phyloP scores from a whole-genome alignment of 306 rosid species.

The Betula pendula region DNA sequence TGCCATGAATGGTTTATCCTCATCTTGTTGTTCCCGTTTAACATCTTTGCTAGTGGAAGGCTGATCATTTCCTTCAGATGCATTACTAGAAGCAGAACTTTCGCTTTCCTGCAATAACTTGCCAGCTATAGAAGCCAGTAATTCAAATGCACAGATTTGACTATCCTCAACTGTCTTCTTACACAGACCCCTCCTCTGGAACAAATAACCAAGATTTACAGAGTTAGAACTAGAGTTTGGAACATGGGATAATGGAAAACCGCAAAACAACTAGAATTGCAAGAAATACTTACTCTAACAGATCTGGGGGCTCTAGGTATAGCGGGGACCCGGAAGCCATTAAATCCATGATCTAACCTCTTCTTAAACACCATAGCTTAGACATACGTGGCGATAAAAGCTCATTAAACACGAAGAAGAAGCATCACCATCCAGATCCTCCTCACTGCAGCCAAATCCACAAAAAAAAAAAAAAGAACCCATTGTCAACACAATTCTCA shows the following conservation, averaged over 20 bases:
- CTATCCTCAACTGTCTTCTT: constrained; percentile 53
- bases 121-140: constrained; percentile 89
- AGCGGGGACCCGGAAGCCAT: constrained; percentile 65
- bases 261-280: constrained; percentile 12
- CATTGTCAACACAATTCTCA: constrained; percentile 26
- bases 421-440: constrained; percentile 32
- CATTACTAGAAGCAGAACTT: constrained; percentile 79
- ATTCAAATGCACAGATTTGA: constrained; percentile 68
- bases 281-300: constrained; percentile 63
- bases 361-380: constrained; percentile 85
- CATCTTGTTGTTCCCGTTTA: constrained; percentile 44
- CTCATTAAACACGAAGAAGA: constrained; percentile 50
- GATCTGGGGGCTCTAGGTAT: constrained; percentile 86
- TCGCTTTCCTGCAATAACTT: constrained; percentile 82
- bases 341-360: constrained; percentile 56
- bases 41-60: constrained; percentile 39
- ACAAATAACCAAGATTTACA: constrained; percentile 36
- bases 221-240: constrained; percentile 28
- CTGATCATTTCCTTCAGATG: constrained; percentile 59
- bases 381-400: constrained; percentile 44
- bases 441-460: constrained; percentile 42
- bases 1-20: constrained; percentile 37
- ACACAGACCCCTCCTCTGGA: constrained; percentile 61
- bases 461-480: constrained; percentile 9
- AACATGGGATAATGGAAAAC: constrained; percentile 4